A percentile compares a stretch with the other conserved stretches of the same genome.
phyloP scores from a whole-genome alignment of 257 asterid genomes.

The Capsicum chinense region DNA sequence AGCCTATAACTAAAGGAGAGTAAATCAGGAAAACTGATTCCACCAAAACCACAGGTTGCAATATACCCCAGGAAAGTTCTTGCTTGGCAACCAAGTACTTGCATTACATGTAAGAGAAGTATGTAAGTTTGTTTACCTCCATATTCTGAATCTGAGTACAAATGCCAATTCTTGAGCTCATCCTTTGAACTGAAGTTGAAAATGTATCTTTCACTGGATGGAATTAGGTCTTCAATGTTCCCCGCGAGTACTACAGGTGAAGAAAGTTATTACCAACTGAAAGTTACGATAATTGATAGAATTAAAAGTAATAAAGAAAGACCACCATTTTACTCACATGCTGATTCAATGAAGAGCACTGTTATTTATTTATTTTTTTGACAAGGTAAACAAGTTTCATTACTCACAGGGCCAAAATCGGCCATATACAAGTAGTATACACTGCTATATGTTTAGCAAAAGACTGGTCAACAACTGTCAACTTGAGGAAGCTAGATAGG shows the following conservation, averaged over 20 bases:
- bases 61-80: not conserved
- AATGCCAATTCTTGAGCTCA: slow-evolving; percentile 88
- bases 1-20: not conserved
- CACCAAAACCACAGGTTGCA: not conserved
- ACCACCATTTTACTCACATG: not conserved
- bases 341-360: not conserved
- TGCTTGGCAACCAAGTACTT: slow-evolving; percentile 17
- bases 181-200: slow-evolving; percentile 73
- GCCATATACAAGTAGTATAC: no score
- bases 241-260: slow-evolving; percentile 75
- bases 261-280: slow-evolving; percentile 14
- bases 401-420: no score
- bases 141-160: slow-evolving; percentile 95
- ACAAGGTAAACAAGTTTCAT: no score
- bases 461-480: not conserved
- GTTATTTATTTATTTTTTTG: not conserved
- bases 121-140: slow-evolving; percentile 58
- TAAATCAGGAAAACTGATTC: not conserved
- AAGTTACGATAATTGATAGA: not conserved
- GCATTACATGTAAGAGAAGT: slow-evolving; percentile 7
- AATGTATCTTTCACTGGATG: slow-evolving; percentile 81
- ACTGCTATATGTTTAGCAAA: not conserved
- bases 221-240: slow-evolving; percentile 82
- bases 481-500: slow-evolving; percentile 20
- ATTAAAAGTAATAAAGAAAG: slow-evolving; percentile 22